Evolutionary conservation across 208 protist species (phyloP), one percentile per base, ranked within the genome.

Genomic region (Acanthamoeba sp.): DNA sequence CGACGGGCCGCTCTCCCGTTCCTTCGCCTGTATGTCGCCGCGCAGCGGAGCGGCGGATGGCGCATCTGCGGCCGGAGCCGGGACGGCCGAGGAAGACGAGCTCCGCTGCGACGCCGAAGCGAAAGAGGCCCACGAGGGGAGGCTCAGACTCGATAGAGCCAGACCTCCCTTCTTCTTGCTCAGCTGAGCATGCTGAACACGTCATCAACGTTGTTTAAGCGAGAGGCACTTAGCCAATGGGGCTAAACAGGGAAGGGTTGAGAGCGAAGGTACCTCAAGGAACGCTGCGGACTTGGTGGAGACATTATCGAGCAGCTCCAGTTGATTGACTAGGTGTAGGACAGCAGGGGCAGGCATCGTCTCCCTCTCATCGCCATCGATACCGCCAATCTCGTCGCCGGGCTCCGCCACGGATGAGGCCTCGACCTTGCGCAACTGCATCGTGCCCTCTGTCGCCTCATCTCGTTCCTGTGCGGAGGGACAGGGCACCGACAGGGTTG

Each of bases 391-490:
- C 9, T 6, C 62, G 62, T 71, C 62, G 10, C 2, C 10, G 4
- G 62, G 10, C 62, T 71, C 14, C 9, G 62, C 29, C 6, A 71
- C 62, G 29, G 32, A 32, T 7, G 62, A 20, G 71, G 71, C 71
- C n/a, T 82, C 36, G 7, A 82, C 27, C 36, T 64, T 32, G 38
- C 82, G 82, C 12, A 89, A 12, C 50, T 89, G 9, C 82, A 89
- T 89, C 5, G 82, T 66, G 1, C 82, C 82, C 82, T 89, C 82
- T 0, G 82, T 89, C 14, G 82, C 82, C 42, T 89, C 82, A 34
- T 89, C 82, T 2, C 82, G 42, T 40, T 89, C 82, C 82, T 89
- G n/a, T 64, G 22, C n/a, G 16, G 34, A 32, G 1, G 3, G 24
- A 29, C 29, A 71, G 14, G 64, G 0, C 7, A n/a, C n/a, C 9